Evolutionary conservation across 140 eudicot genomes (phyloP), one percentile per base, ranked within the genome.

Genomic region (Oenanthe javanica): DNA sequence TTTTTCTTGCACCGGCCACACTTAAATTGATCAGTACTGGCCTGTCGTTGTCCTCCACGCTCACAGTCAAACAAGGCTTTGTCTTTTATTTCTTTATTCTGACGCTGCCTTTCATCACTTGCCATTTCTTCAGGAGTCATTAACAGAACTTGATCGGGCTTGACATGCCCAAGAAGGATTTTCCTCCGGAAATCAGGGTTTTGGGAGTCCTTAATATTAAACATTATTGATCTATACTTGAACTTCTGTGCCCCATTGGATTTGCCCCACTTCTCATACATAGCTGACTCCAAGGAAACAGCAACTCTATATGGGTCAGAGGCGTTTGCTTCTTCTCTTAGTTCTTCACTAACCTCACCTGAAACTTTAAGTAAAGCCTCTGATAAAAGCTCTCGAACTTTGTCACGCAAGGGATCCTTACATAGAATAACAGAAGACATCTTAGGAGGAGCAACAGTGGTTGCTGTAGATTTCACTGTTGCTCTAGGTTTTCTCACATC

Each of bases 101-200:
- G 86, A 79, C 70, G 50, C 78, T 89, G 89, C 72, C 96, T 73
- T 59, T 89, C 93, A 2, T 89, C 88, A 71, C 98, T 94, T 42
- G 98, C 98, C 98, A 94, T 94, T 55, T 94, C 94, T 38, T 94
- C 96, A 0, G 97, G 90, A 5, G 93, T 86, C 93, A 94, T 54
- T 14, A 85, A 88, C 25, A 80, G 70, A 51, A 94, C 80, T 61
- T 84, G 80, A 48, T 87, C 89, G 0, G 96, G 96, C 74, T 80
- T 85, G 75, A 90, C 86, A 9, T 87, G 89, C 38, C 98, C 98
- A 2, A 90, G 76, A 70, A 92, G 90, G 36, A 94, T 91, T 75
- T 86, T 94, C 75, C 98, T 87, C 54, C 98, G 82, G 50, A 94
- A 92, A 89, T 94, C 98, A 0, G 98, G 98, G 83, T 94, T 94